Evolutionary conservation across 192 early-diverging fungal species (phyloP).

Genomic region (Coemansia sp.): DNA sequence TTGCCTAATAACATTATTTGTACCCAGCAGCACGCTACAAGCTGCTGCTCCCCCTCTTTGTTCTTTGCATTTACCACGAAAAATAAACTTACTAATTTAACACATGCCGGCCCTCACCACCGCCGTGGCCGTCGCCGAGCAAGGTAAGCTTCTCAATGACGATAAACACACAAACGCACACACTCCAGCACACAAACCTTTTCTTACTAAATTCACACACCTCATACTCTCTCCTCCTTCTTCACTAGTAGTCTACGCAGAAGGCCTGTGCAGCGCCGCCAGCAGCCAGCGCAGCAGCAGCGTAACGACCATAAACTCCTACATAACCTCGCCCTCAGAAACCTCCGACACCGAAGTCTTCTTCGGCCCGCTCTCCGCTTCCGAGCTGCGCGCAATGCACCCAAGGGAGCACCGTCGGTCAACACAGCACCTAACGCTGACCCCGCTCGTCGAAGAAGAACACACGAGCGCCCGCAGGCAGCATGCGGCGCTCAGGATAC

Average conservation of each 20-base stretch:
- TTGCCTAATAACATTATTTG: too few relatives aligned
- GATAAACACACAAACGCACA: not conserved
- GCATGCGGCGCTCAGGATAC: slow-evolving; percentile 12
- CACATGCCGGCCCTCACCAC: too few relatives aligned
- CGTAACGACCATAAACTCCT: slow-evolving; percentile 4
- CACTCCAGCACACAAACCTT: not conserved
- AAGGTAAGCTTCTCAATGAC: not conserved
- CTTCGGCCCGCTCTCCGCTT: slow-evolving; percentile 31
- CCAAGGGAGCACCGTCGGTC: slow-evolving; percentile 13
- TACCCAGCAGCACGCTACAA: too few relatives aligned
- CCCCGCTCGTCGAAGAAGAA: slow-evolving; percentile 11
- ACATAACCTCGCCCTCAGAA: not conserved
- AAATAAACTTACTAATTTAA: too few relatives aligned
- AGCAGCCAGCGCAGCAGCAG: slow-evolving; percentile 11
- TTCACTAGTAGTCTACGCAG: not conserved
- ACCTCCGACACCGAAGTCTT: slow-evolving; percentile 40
- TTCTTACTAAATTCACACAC: not conserved
- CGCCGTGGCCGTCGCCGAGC: not conserved
- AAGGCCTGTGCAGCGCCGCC: not conserved
- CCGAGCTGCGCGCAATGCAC: slow-evolving; percentile 23
- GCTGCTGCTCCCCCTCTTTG: too few relatives aligned
- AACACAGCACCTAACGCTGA: slow-evolving; percentile 17
- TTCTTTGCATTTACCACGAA: too few relatives aligned
- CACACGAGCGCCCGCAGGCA: not conserved
- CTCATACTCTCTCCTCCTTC: not conserved